Percentiles rank a stretch among this genome's conserved stretches.
Conservation (phyloP, 2,329 filamentous ascomycete genomes). For the Ophiostoma quercus region DNA sequence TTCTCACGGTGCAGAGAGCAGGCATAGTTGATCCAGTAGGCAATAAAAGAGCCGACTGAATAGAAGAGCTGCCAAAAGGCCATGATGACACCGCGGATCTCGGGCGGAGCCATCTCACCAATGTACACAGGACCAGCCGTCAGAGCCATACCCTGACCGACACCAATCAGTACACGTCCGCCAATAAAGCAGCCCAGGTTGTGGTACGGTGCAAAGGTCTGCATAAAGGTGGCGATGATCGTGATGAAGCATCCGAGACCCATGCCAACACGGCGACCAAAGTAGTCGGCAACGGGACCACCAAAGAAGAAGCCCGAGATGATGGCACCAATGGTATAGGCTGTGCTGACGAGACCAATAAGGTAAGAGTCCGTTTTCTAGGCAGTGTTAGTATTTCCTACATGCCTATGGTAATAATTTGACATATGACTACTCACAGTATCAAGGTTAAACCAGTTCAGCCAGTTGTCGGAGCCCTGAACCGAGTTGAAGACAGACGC, state of each 20-base stretch:
- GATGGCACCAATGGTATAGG: slow-evolving; percentile 66
- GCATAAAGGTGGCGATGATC: slow-evolving; percentile 63
- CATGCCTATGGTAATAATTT: too few relatives aligned
- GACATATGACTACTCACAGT: slow-evolving; percentile 11
- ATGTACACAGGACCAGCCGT: slow-evolving; percentile 65
- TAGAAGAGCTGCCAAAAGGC: slow-evolving; percentile 66
- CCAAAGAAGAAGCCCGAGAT: slow-evolving; percentile 65
- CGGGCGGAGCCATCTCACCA: slow-evolving; percentile 58
- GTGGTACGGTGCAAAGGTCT: slow-evolving; percentile 57
- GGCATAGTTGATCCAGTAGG: slow-evolving; percentile 61
- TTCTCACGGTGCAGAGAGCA: slow-evolving; percentile 49
- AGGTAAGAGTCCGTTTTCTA: slow-evolving; percentile 40
- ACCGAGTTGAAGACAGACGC: slow-evolving; percentile 69
- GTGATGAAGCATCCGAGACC: slow-evolving; percentile 58
- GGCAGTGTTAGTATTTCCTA: not conserved
- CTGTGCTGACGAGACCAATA: slow-evolving; percentile 56
- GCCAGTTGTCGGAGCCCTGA: slow-evolving; percentile 63
- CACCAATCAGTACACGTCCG: slow-evolving; percentile 62
- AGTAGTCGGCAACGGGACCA: slow-evolving; percentile 56
- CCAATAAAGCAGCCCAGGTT: slow-evolving; percentile 63
- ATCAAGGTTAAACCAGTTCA: slow-evolving; percentile 54
- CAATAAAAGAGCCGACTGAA: slow-evolving; percentile 60
- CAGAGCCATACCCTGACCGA: slow-evolving; percentile 62
- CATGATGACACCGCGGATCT: slow-evolving; percentile 64
- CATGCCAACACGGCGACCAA: slow-evolving; percentile 62